phyloP scores from a whole-genome alignment of 352 stramenopile genomes.

The Globisporangium paddicum region DNA sequence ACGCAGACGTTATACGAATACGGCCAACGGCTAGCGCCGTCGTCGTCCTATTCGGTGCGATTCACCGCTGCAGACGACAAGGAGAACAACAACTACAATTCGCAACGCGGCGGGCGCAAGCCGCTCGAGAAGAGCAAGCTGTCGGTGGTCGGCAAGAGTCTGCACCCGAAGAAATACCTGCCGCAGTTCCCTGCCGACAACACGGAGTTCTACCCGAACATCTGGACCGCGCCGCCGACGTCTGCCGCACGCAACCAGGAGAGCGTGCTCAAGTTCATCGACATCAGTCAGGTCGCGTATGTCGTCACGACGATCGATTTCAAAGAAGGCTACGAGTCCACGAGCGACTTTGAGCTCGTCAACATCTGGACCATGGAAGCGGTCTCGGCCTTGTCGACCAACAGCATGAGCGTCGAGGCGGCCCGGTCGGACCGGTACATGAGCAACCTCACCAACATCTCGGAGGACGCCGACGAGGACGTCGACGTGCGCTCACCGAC shows the following conservation, averaged over 20 bases:
- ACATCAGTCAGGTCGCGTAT: conserved; percentile 76
- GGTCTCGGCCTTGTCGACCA: conserved; percentile 6
- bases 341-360: conserved; percentile 21
- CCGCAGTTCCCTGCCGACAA: conserved; percentile 31
- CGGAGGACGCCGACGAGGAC: conserved; percentile 11
- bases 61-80: neutral
- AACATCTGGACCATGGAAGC: conserved; percentile 56
- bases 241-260: conserved; percentile 16
- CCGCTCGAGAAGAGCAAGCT: conserved; percentile 54
- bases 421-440: conserved; percentile 21
- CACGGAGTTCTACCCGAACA: conserved; percentile 82
- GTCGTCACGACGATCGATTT: conserved; percentile 76
- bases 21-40: neutral
- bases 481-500: conserved; percentile 3
- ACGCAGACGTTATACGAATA: conserved; percentile 15
- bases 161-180: conserved; percentile 34
- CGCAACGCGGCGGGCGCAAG: conserved; percentile 26
- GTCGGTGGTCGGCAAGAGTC: conserved; percentile 28
- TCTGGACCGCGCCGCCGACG: conserved; percentile 40
- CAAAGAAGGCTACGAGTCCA: conserved; percentile 49
- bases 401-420: conserved; percentile 15
- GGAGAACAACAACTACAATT: neutral
- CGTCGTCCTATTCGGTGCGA: neutral
- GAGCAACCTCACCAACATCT: conserved; percentile 17
- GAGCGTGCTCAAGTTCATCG: conserved; percentile 41